These are phyloP conservation scores for Helianthus annuus DNA, from an alignment of 129 eudicot species.

Conservation along the genomic window HanXRQr2.0-SUNRISE NC_035435.2:132450212-132450711, in stretches of 20 bases:
- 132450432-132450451: conserved; percentile 24
- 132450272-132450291: conserved; percentile 31
- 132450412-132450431: conserved; percentile 23
- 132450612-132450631: too few species aligned
- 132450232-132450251: conserved; percentile 50
- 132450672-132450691: too few species aligned
- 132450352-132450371: conserved; percentile 20
- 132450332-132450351: conserved; percentile 16
- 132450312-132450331: neutral
- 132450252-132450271: conserved; percentile 15
- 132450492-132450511: too few species aligned
- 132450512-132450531: too few species aligned
- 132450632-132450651: too few species aligned
- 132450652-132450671: too few species aligned
- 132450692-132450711: too few species aligned
- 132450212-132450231: conserved; percentile 29
- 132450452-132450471: neutral
- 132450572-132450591: too few species aligned
- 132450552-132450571: too few species aligned
- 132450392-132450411: conserved; percentile 36
- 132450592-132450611: too few species aligned
- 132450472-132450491: too few species aligned
- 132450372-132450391: conserved; percentile 26
- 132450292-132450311: conserved; percentile 28
- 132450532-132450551: too few species aligned